A percentile compares a stretch with the other conserved stretches of the same genome.
These are phyloP conservation scores for Acanthamoeba culbertsoni DNA, from an alignment of 208 protist genomes.

Conservation along the genomic window DNA sequence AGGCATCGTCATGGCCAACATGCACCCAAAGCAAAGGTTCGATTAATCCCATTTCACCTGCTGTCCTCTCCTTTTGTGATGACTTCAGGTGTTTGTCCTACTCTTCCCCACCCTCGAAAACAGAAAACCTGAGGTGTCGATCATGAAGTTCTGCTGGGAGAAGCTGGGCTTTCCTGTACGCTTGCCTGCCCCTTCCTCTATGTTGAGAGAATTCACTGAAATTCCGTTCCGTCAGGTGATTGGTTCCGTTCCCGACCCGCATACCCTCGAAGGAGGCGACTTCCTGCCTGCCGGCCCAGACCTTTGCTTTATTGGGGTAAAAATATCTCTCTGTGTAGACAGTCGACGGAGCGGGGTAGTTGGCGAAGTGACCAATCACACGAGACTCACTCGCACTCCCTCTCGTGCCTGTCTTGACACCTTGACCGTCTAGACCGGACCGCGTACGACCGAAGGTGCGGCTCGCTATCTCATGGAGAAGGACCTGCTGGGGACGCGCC, in stretches of 20 bases:
- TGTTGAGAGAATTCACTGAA: not conserved
- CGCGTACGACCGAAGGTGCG: conserved; percentile 77
- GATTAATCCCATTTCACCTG: not conserved
- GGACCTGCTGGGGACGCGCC: conserved; percentile 79
- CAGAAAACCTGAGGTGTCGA: conserved; percentile 67
- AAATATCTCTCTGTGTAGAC: not conserved
- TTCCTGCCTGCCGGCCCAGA: conserved; percentile 76
- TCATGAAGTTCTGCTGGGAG: conserved; percentile 81
- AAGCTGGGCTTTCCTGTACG: conserved; percentile 75
- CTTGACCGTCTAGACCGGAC: conserved; percentile 58
- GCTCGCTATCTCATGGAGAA: conserved; percentile 81
- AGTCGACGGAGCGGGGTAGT: not conserved
- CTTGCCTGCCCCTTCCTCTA: not conserved
- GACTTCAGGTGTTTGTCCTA: not conserved
- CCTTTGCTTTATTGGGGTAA: conserved; percentile 78
- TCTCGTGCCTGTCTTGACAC: not conserved
- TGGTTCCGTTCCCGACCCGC: conserved; percentile 73
- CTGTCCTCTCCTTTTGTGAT: no score
- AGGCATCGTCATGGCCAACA: conserved; percentile 78
- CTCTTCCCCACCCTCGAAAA: not conserved
- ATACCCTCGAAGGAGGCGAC: conserved; percentile 82
- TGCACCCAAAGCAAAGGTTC: conserved; percentile 48
- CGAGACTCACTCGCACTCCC: no score
- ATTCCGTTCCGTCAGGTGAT: conserved; percentile 49
- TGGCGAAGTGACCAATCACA: no score